A percentile compares a stretch with the other conserved stretches of the same genome.
These are phyloP conservation scores for Colletotrichum scovillei DNA, from an alignment of 2,329 filamentous ascomycete species.

Conservation along the genomic window DNA sequence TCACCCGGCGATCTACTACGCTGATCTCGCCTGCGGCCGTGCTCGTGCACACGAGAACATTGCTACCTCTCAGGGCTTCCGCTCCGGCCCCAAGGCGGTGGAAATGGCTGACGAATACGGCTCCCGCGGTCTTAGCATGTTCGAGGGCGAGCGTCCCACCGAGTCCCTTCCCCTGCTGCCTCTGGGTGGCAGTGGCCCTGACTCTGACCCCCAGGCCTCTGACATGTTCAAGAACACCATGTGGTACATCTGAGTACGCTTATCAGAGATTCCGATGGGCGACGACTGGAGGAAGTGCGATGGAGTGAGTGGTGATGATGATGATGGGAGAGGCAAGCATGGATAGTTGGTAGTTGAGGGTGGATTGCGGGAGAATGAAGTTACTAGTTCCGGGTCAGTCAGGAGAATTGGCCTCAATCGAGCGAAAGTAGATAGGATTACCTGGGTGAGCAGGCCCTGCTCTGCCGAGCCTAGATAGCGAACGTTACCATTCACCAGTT, in stretches of 20 bases:
- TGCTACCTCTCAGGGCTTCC: constrained; percentile 56
- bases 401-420: constrained; percentile 17
- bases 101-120: constrained; percentile 51
- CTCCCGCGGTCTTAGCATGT: constrained; percentile 49
- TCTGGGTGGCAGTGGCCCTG: constrained; percentile 38
- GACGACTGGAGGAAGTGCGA: neutral
- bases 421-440: neutral
- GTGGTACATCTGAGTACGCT: constrained; percentile 54
- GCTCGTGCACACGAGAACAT: constrained; percentile 78
- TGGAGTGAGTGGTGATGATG: neutral
- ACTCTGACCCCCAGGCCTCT: constrained; percentile 35
- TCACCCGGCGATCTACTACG: constrained; percentile 93
- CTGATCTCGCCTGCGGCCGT: constrained; percentile 87
- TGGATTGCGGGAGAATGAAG: neutral
- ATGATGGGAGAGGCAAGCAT: neutral
- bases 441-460: neutral
- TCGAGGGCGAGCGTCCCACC: constrained; percentile 17
- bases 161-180: constrained; percentile 37
- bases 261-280: neutral
- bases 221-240: constrained; percentile 50
- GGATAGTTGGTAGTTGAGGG: neutral
- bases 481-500: constrained; percentile 21
- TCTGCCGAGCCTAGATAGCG: constrained; percentile 10
- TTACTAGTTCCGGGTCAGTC: constrained; percentile 28
- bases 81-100: constrained; percentile 56